Conservation (phyloP, 805 yeast species). For the Zygoascus ofunaensis region DNA sequence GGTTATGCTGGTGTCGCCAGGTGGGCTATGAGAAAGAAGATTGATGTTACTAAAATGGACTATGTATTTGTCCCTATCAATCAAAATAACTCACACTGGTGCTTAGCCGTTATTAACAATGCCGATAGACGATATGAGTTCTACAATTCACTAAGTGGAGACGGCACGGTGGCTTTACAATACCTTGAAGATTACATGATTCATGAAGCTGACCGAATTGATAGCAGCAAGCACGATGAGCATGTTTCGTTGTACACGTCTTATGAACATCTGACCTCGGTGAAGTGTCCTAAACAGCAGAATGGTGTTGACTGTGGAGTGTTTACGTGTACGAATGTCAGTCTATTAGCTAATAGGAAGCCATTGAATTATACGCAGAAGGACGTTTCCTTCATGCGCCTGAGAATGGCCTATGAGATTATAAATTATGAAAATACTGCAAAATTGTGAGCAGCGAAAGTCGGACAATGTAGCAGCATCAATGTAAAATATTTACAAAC, state of each 20-base stretch:
- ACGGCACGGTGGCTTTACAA: conserved; percentile 36
- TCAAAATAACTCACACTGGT: conserved; percentile 81
- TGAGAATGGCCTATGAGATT: conserved; percentile 59
- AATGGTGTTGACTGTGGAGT: conserved; percentile 96
- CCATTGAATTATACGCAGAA: conserved; percentile 45
- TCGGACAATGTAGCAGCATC: too few relatives aligned
- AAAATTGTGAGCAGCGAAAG: too few relatives aligned
- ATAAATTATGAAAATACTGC: neutral
- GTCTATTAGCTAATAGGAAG: conserved; percentile 44
- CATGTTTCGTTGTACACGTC: conserved; percentile 27
- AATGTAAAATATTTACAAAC: too few relatives aligned
- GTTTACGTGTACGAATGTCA: conserved; percentile 72
- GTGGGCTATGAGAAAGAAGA: conserved; percentile 75
- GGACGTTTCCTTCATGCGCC: conserved; percentile 62
- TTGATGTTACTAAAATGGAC: conserved; percentile 54
- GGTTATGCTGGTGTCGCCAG: conserved; percentile 77
- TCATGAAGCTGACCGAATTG: conserved; percentile 53
- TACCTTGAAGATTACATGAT: conserved; percentile 52
- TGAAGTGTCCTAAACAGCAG: conserved; percentile 68
- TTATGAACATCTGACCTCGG: conserved; percentile 13
- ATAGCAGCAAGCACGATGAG: conserved; percentile 29
- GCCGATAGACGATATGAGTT: conserved; percentile 49
- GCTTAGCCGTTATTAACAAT: conserved; percentile 70
- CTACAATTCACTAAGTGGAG: conserved; percentile 61
- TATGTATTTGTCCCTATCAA: conserved; percentile 80